A percentile compares a stretch with the other conserved stretches of the same genome.
Evolutionary conservation across 164 flowering plant species (phyloP).

Genomic region (Akebia trifoliata): DNA sequence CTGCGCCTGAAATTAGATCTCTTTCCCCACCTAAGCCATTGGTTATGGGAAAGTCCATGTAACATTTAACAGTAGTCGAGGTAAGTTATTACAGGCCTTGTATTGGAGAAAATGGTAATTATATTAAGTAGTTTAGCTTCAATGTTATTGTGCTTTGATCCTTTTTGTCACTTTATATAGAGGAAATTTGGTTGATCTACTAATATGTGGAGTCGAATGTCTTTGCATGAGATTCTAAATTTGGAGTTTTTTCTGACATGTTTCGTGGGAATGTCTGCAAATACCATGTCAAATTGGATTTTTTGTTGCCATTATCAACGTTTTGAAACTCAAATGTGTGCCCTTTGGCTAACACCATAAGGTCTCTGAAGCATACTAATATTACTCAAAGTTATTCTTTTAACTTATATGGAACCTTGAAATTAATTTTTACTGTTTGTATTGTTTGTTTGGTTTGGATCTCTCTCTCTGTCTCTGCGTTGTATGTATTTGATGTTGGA

Average conservation of each 20-base stretch:
- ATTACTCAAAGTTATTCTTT: too few species aligned
- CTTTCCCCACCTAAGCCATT: conserved; percentile 79
- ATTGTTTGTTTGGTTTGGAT: neutral
- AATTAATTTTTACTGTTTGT: neutral
- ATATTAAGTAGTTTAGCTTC: neutral
- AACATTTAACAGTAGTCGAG: conserved; percentile 1
- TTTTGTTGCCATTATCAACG: too few species aligned
- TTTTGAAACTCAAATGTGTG: neutral
- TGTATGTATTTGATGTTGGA: too few species aligned
- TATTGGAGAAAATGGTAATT: neutral
- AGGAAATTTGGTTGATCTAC: too few species aligned
- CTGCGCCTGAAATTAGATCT: conserved; percentile 89
- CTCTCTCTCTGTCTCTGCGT: too few species aligned
- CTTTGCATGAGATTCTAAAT: too few species aligned
- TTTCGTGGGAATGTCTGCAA: too few species aligned
- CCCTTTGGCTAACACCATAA: neutral
- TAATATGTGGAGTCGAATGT: too few species aligned
- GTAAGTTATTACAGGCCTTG: neutral
- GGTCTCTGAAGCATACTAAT: neutral
- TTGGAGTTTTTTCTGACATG: too few species aligned
- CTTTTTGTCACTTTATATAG: too few species aligned
- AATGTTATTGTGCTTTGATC: neutral
- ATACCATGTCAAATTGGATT: too few species aligned
- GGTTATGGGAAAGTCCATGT: conserved; percentile 36
- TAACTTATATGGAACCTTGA: neutral